Conservation (phyloP, 2,329 filamentous ascomycete species). For the Cordyceps farinosa region DNA sequence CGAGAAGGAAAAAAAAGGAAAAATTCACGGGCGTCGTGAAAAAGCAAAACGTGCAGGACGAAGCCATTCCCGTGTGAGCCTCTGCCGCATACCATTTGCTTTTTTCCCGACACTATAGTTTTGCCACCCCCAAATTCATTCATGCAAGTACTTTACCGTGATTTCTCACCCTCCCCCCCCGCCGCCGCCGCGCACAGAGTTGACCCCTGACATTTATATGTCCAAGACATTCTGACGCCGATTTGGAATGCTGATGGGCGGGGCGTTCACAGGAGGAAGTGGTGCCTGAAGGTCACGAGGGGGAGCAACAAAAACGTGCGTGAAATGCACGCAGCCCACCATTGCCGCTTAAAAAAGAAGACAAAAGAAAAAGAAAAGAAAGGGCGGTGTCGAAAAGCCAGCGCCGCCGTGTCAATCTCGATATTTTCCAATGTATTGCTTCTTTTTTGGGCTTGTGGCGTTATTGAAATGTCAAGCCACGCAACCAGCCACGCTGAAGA, state of each 20-base stretch:
- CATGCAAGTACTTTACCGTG: background rate
- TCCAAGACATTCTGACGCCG: conserved; percentile 4
- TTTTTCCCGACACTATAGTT: background rate
- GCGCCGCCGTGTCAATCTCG: background rate
- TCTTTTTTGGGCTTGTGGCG: background rate
- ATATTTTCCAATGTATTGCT: background rate
- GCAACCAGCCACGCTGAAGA: background rate
- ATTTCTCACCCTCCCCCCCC: background rate
- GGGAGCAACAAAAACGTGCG: too few relatives aligned
- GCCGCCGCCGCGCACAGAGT: background rate
- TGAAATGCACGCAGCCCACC: too few relatives aligned
- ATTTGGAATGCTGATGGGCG: conserved; percentile 11
- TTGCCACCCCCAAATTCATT: background rate
- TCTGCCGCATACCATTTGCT: conserved; percentile 2
- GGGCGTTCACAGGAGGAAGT: background rate
- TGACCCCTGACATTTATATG: background rate
- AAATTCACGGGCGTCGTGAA: background rate
- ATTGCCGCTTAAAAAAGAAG: too few relatives aligned
- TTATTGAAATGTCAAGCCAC: background rate
- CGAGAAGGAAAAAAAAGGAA: too few relatives aligned
- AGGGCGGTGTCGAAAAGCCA: too few relatives aligned
- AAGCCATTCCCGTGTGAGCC: background rate
- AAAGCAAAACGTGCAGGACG: background rate
- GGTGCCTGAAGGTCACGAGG: too few relatives aligned
- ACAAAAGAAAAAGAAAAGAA: too few relatives aligned